phyloP scores from a whole-genome alignment of 2,329 filamentous ascomycete genomes.

The Emergomyces orientalis region DNA sequence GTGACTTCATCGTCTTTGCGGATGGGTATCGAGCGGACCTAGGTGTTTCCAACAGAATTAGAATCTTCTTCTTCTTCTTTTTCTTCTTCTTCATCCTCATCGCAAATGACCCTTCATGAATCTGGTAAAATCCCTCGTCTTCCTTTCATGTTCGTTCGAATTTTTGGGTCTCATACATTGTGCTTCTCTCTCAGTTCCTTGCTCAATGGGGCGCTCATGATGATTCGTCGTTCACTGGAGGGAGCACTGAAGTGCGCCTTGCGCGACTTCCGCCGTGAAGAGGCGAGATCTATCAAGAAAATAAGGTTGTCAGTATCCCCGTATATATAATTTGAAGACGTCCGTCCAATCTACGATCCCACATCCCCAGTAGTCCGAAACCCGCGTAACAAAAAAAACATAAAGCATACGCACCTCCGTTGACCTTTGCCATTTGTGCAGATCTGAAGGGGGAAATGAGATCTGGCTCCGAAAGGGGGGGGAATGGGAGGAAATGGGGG shows the following conservation, averaged over 20 bases:
- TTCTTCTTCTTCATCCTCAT: not conserved
- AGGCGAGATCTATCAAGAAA: constrained; percentile 36
- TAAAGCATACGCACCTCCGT: constrained; percentile 22
- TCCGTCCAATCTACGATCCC: not conserved
- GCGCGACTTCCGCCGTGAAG: constrained; percentile 96
- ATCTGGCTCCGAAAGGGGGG: constrained; percentile 10
- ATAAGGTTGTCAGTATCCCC: not conserved
- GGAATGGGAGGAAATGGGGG: not conserved
- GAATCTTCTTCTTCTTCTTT: not conserved
- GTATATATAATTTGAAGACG: not conserved
- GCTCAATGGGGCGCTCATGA: constrained; percentile 92
- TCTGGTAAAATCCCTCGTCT: not conserved
- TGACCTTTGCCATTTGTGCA: constrained; percentile 26
- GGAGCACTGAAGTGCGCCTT: constrained; percentile 96
- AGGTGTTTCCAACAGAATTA: constrained; percentile 4
- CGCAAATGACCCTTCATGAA: not conserved
- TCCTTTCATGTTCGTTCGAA: not conserved
- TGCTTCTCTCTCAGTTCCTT: constrained; percentile 99
- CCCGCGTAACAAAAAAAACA: not conserved
- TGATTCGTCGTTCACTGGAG: constrained; percentile 85
- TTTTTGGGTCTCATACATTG: constrained; percentile 58
- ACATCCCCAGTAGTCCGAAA: not conserved
- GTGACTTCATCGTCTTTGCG: constrained; percentile 95
- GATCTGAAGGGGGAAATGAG: constrained; percentile 16
- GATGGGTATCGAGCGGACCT: constrained; percentile 93